Conservation (phyloP, 495 filamentous ascomycete genomes). For the Penicillium crystallinum region DNA sequence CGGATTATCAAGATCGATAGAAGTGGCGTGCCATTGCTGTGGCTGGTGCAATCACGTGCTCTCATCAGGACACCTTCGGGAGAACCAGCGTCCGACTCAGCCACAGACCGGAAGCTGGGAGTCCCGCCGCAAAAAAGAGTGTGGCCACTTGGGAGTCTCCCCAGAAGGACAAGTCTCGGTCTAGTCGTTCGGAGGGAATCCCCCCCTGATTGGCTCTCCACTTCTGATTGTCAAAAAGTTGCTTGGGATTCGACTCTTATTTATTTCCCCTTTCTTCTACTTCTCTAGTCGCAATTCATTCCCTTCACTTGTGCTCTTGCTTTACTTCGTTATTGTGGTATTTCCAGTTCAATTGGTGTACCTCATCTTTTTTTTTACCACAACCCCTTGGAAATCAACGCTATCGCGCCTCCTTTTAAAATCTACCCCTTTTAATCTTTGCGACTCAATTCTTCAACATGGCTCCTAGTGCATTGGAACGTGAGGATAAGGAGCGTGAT, state of each 20-base stretch:
- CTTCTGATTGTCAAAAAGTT: constrained; percentile 18
- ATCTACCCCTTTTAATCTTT: constrained; percentile 21
- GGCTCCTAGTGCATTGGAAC: constrained; percentile 70
- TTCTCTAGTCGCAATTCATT: constrained; percentile 5
- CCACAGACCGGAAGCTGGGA: constrained; percentile 17
- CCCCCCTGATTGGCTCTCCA: constrained; percentile 7
- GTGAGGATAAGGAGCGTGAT: constrained; percentile 84
- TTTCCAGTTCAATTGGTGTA: constrained; percentile 1
- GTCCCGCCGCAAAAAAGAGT: constrained; percentile 8
- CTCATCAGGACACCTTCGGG: constrained; percentile 1
- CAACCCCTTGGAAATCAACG: constrained; percentile 1
- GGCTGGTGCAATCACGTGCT: constrained; percentile 6
- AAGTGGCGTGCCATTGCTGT: constrained; percentile 10
- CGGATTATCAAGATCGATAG: constrained; percentile 10
- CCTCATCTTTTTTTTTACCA: background rate
- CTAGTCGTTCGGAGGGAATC: constrained; percentile 4
- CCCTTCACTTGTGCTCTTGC: constrained; percentile 6
- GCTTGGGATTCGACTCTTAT: constrained; percentile 14
- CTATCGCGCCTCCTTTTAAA: constrained; percentile 9
- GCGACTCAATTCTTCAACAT: constrained; percentile 44
- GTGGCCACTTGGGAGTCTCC: background rate
- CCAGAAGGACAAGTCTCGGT: constrained; percentile 3
- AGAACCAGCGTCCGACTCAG: constrained; percentile 11
- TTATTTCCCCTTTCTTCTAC: constrained; percentile 11
- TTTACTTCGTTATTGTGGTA: constrained; percentile 9